These are phyloP conservation scores for Excoecaria agallocha DNA, from an alignment of 345 rosid genomes.

Conservation along the genomic window DNA sequence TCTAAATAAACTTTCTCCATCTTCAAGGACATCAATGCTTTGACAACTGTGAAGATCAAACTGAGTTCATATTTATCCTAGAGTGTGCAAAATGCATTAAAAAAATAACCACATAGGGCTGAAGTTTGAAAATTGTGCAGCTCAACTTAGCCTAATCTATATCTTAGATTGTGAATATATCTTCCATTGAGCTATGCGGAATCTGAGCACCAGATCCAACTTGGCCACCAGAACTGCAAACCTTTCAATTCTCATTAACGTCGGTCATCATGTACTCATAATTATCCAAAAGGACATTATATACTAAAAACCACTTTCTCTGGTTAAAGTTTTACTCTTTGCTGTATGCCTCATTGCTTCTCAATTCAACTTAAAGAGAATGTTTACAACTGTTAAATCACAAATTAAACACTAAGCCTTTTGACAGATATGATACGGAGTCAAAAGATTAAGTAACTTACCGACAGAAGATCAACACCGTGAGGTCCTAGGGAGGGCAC, in stretches of 20 bases:
- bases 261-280: background rate
- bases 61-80: no score
- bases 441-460: conserved; percentile 22
- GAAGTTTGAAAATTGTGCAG: no score
- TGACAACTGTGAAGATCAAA: background rate
- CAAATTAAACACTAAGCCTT: background rate
- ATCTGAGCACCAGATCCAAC: background rate
- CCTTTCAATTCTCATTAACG: background rate
- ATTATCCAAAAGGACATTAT: background rate
- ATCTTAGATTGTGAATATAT: no score
- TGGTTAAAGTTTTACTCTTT: background rate
- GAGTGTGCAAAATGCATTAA: no score
- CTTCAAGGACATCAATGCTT: background rate
- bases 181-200: background rate
- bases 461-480: conserved; percentile 85
- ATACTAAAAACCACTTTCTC: background rate
- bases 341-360: background rate
- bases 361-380: background rate
- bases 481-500: conserved; percentile 73
- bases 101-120: no score
- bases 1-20: no score
- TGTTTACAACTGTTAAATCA: background rate
- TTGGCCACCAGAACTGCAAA: background rate
- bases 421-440: background rate
- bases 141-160: no score